Evolutionary conservation across 805 yeast genomes (phyloP).

Genomic region (Jamesozyma hellenica): DNA sequence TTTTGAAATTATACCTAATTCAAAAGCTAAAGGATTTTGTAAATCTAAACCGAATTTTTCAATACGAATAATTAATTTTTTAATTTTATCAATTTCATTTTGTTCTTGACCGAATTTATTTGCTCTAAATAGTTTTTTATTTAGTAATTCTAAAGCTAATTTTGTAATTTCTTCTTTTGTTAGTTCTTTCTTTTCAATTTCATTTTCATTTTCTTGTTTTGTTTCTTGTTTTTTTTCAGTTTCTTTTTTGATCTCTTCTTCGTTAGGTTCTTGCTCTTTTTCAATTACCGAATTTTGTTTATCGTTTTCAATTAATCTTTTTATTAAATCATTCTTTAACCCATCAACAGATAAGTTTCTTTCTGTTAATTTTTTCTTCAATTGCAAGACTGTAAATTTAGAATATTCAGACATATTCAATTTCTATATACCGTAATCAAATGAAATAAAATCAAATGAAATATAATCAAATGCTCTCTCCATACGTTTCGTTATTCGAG

Average conservation of each 20-base stretch:
- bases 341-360: conserved; percentile 65
- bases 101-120: conserved; percentile 67
- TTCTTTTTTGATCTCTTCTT: background rate
- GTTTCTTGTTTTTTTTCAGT: background rate
- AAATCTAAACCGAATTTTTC: conserved; percentile 75
- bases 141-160: conserved; percentile 56
- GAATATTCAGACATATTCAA: conserved; percentile 42
- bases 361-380: conserved; percentile 63
- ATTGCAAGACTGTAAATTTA: conserved; percentile 71
- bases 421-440: too few species aligned
- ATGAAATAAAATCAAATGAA: too few species aligned
- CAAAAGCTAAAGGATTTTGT: conserved; percentile 56
- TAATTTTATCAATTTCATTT: conserved; percentile 50
- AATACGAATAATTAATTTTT: conserved; percentile 39
- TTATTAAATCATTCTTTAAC: conserved; percentile 67
- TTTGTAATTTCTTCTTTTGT: conserved; percentile 64
- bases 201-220: background rate
- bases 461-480: too few species aligned
- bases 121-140: conserved; percentile 59
- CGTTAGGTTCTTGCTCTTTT: background rate
- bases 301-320: conserved; percentile 34
- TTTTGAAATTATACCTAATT: conserved; percentile 45
- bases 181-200: conserved; percentile 19
- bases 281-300: background rate
- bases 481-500: too few species aligned